These are phyloP conservation scores for Garcileccinum viscosum DNA, from an alignment of 1,284 basidiomycete genomes.

Conservation along the genomic window DNA sequence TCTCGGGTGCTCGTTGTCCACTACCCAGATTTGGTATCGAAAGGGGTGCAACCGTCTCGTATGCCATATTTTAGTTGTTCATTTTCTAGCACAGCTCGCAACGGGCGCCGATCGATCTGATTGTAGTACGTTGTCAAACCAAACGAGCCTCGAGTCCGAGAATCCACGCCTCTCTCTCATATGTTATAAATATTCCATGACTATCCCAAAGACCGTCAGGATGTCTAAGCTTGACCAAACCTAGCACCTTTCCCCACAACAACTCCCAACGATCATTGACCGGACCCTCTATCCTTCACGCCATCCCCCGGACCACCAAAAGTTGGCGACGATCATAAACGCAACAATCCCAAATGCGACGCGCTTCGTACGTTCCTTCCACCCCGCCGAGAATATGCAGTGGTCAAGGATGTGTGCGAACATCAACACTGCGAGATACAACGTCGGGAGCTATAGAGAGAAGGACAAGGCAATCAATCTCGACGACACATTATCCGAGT, in stretches of 20 bases:
- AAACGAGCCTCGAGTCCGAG: background rate
- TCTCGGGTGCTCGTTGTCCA: no score
- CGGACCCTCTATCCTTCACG: constrained; percentile 89
- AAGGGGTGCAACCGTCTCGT: background rate
- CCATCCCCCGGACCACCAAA: constrained; percentile 93
- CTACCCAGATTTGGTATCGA: no score
- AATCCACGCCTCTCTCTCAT: no score
- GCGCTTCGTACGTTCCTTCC: constrained; percentile 70
- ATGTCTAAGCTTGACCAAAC: background rate
- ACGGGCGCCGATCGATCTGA: background rate
- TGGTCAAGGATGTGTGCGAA: constrained; percentile 90
- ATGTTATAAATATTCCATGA: no score
- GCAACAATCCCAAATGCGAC: constrained; percentile 73
- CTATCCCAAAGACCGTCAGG: background rate
- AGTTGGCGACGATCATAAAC: constrained; percentile 70
- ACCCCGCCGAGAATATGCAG: constrained; percentile 82
- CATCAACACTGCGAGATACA: constrained; percentile 96
- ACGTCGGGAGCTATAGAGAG: constrained; percentile 77
- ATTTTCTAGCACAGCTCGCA: no score
- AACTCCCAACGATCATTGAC: constrained; percentile 72
- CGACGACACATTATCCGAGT: background rate
- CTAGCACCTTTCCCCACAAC: no score
- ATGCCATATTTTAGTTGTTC: no score
- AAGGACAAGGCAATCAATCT: background rate
- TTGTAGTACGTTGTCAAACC: background rate